phyloP scores from a whole-genome alignment of 495 filamentous ascomycete genomes.

The Penicillium cinerascens region DNA sequence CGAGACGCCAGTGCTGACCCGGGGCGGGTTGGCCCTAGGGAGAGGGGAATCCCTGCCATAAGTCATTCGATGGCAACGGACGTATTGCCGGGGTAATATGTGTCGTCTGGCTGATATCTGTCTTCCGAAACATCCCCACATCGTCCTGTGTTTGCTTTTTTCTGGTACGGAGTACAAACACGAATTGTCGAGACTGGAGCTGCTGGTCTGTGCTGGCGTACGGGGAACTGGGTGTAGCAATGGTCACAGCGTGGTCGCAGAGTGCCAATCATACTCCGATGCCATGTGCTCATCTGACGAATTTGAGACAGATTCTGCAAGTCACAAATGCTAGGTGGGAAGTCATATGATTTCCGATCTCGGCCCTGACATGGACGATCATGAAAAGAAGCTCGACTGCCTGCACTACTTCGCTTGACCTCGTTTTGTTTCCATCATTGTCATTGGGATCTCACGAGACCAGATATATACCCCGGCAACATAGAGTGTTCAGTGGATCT shows the following conservation, averaged over 20 bases:
- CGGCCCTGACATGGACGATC: background rate
- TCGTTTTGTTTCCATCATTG: too few species aligned
- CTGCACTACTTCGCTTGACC: background rate
- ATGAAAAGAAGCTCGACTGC: background rate
- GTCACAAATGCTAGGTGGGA: background rate
- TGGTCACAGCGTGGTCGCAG: background rate
- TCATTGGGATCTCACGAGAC: background rate
- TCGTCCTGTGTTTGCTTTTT: background rate
- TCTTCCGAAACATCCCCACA: background rate
- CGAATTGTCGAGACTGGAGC: background rate
- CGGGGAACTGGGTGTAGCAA: background rate
- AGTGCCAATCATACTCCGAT: background rate
- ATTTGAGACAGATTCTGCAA: background rate
- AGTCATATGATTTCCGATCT: background rate
- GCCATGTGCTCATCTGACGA: background rate
- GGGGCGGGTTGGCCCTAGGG: background rate
- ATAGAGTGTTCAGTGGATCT: background rate
- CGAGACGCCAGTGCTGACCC: background rate
- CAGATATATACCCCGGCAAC: background rate
- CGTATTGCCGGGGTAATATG: background rate
- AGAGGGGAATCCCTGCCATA: constrained; percentile 1
- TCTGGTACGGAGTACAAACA: background rate
- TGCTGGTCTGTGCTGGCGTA: background rate
- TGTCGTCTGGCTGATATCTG: background rate
- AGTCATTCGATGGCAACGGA: background rate